These are phyloP conservation scores for Moringa oleifera DNA, from an alignment of 345 rosid genomes.

Conservation along the genomic window DNA sequence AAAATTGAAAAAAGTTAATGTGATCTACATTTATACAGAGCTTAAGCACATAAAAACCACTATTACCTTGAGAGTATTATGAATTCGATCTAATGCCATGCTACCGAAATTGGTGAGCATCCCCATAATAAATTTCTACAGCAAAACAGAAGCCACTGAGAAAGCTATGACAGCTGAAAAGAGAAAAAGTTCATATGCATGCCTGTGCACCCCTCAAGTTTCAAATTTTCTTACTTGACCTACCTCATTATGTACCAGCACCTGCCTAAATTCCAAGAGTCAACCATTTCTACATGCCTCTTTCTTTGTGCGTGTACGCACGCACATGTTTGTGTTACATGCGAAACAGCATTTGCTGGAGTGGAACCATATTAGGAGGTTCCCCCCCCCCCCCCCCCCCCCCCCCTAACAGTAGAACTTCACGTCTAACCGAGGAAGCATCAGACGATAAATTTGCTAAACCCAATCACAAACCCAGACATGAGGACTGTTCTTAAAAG, in stretches of 20 bases:
- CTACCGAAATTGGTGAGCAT: conserved; percentile 95
- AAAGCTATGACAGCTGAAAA: conserved; percentile 5
- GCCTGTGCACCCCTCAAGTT: too few species aligned
- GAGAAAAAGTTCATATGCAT: too few species aligned
- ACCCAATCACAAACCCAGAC: neutral
- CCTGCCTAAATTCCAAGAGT: too few species aligned
- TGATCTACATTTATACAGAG: neutral
- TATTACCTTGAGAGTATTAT: conserved; percentile 83
- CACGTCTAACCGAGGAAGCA: neutral
- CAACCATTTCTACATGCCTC: too few species aligned
- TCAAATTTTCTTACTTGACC: too few species aligned
- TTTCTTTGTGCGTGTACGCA: too few species aligned
- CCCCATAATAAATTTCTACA: conserved; percentile 88
- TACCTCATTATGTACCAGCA: neutral
- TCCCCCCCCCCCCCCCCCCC: too few species aligned
- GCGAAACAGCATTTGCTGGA: too few species aligned
- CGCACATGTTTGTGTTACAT: too few species aligned
- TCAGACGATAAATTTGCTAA: neutral
- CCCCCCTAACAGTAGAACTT: neutral
- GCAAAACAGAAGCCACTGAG: conserved; percentile 13
- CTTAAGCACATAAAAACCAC: neutral
- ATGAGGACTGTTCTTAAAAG: neutral
- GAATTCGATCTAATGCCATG: conserved; percentile 88
- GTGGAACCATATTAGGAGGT: too few species aligned
- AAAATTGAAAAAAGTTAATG: neutral